A percentile compares a stretch with the other conserved stretches of the same genome.
phyloP scores from a whole-genome alignment of 1,284 basidiomycete genomes.

The Cystobasidiaceae sp. region DNA sequence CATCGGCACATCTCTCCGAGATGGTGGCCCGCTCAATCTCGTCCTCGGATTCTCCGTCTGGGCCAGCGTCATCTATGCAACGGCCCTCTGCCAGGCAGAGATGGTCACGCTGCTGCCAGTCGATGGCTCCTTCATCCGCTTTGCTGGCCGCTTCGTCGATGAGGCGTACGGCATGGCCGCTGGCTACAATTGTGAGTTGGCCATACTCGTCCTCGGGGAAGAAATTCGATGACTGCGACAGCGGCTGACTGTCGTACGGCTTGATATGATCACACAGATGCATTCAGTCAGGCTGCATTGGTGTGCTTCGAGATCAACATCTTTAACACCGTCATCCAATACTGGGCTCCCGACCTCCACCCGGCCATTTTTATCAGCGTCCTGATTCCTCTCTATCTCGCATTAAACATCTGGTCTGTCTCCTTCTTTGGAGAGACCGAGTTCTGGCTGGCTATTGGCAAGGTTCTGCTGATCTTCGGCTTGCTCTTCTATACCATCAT shows the following conservation, averaged over 20 bases:
- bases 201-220: no score
- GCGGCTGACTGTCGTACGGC: not conserved
- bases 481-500: slow-evolving; percentile 43
- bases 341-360: slow-evolving; percentile 34
- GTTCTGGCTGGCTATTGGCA: slow-evolving; percentile 42
- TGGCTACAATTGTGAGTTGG: slow-evolving; percentile 38
- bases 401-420: slow-evolving; percentile 40
- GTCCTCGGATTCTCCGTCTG: slow-evolving; percentile 24
- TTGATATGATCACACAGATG: not conserved
- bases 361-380: slow-evolving; percentile 42
- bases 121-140: slow-evolving; percentile 33
- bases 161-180: slow-evolving; percentile 36
- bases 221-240: no score
- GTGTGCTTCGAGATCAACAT: slow-evolving; percentile 43
- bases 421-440: slow-evolving; percentile 45
- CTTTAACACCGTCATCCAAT: slow-evolving; percentile 42
- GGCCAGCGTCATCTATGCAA: slow-evolving; percentile 15
- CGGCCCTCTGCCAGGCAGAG: slow-evolving; percentile 33
- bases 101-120: slow-evolving; percentile 32
- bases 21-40: slow-evolving; percentile 26
- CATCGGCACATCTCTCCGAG: slow-evolving; percentile 23
- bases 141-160: slow-evolving; percentile 32
- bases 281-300: slow-evolving; percentile 34
- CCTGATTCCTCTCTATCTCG: slow-evolving; percentile 36
- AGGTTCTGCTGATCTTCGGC: slow-evolving; percentile 44